These are phyloP conservation scores for Colletotrichum caudatum DNA, from an alignment of 2,329 filamentous ascomycete genomes.

Conservation along the genomic window DNA sequence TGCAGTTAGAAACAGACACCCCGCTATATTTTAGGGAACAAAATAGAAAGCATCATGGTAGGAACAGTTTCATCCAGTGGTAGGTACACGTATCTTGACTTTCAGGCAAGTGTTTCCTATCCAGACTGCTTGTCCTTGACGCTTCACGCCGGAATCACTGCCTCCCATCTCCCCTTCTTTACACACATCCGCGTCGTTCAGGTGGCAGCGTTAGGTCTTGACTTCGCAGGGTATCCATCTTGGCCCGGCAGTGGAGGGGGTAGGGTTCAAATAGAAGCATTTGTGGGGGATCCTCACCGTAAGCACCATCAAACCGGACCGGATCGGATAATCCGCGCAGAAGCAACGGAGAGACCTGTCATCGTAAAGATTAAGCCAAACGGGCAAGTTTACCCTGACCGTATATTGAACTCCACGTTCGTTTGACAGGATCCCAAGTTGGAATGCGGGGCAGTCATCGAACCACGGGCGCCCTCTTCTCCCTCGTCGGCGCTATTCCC, in stretches of 20 bases:
- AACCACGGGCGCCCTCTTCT: slow-evolving; percentile 68
- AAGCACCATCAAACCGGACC: slow-evolving; percentile 22
- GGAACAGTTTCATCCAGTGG: too few species aligned
- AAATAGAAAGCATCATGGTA: too few species aligned
- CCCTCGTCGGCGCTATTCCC: slow-evolving; percentile 72
- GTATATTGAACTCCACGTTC: slow-evolving; percentile 27
- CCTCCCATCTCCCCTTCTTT: background rate
- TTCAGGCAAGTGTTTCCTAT: too few species aligned
- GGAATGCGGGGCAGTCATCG: slow-evolving; percentile 36
- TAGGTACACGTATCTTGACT: too few species aligned
- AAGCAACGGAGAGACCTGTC: background rate
- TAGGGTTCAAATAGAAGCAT: slow-evolving; percentile 12
- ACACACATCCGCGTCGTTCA: background rate
- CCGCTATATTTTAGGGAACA: too few species aligned
- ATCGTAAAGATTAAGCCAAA: slow-evolving; percentile 24
- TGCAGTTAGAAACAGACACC: background rate
- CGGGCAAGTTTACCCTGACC: slow-evolving; percentile 28
- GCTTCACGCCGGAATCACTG: slow-evolving; percentile 6
- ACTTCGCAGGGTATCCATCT: slow-evolving; percentile 15
- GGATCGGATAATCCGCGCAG: slow-evolving; percentile 1
- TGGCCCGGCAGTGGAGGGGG: slow-evolving; percentile 18
- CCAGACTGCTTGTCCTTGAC: background rate
- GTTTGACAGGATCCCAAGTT: slow-evolving; percentile 4
- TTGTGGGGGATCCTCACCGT: slow-evolving; percentile 22
- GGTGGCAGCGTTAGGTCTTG: slow-evolving; percentile 24